Conservation (phyloP, 108 stramenopile species). For the Pseudonitzschia delicatissima region DNA sequence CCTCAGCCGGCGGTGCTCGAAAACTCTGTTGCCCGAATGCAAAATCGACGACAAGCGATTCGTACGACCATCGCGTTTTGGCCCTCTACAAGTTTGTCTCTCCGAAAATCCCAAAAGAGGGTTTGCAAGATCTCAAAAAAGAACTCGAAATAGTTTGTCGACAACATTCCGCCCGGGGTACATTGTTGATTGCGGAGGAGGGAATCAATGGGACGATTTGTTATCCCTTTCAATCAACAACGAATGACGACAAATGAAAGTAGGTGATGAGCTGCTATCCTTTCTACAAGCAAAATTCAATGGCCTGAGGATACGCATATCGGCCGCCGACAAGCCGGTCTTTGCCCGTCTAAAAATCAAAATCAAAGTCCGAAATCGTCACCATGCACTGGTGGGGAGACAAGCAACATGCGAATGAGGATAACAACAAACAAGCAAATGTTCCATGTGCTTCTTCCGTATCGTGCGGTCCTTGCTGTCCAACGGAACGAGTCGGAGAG, state of each 20-base stretch:
- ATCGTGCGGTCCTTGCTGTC: slow-evolving; percentile 19
- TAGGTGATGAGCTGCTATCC: slow-evolving; percentile 1
- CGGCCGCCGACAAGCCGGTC: slow-evolving; percentile 33
- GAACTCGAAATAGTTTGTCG: slow-evolving; percentile 27
- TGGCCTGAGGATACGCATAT: slow-evolving; percentile 32
- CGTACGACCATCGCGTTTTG: slow-evolving; percentile 31
- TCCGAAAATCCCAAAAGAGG: slow-evolving; percentile 15
- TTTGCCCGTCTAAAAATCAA: slow-evolving; percentile 72
- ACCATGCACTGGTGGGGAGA: slow-evolving; percentile 41
- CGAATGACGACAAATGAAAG: not conserved
- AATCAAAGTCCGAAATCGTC: slow-evolving; percentile 75
- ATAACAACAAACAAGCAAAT: not conserved
- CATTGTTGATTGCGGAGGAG: slow-evolving; percentile 63
- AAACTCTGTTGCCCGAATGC: not conserved
- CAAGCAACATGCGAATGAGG: slow-evolving; percentile 7
- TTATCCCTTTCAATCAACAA: slow-evolving; percentile 38
- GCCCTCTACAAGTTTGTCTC: slow-evolving; percentile 58
- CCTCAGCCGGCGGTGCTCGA: slow-evolving; percentile 6
- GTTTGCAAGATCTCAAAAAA: slow-evolving; percentile 10
- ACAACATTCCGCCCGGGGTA: slow-evolving; percentile 45
- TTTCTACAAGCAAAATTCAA: not conserved
- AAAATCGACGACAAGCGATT: not conserved
- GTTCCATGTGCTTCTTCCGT: not conserved
- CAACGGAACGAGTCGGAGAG: slow-evolving; percentile 36
- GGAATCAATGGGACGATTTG: slow-evolving; percentile 88